These are phyloP conservation scores for Oxytropis ochrocephala DNA, from an alignment of 306 rosid genomes.

Conservation along the genomic window DNA sequence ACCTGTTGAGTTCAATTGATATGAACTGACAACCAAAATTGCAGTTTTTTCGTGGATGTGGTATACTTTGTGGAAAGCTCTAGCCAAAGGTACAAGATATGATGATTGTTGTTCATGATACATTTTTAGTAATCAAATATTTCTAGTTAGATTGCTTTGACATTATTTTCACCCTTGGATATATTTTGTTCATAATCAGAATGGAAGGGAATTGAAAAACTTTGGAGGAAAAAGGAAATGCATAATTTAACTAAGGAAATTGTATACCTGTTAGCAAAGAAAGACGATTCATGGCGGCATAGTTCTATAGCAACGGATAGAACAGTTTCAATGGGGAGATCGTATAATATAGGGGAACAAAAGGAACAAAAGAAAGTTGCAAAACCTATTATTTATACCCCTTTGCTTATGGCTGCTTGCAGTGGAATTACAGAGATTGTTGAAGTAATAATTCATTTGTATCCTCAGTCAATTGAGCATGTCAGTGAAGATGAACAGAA, in stretches of 20 bases:
- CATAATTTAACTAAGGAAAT: constrained; percentile 22
- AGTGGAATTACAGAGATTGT: constrained; percentile 40
- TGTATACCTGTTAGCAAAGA: constrained; percentile 19
- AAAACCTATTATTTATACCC: constrained; percentile 12
- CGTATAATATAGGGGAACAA: not conserved
- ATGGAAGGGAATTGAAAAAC: constrained; percentile 28
- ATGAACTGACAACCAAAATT: not conserved
- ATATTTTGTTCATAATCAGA: constrained; percentile 7
- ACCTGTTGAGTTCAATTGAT: no score
- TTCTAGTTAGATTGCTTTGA: not conserved
- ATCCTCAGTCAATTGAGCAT: constrained; percentile 37
- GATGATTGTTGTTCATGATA: not conserved
- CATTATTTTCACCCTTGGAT: not conserved
- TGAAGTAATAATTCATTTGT: constrained; percentile 19
- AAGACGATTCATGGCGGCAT: constrained; percentile 23
- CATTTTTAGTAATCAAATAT: not conserved
- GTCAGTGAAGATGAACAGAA: constrained; percentile 31
- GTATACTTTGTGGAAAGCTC: constrained; percentile 25
- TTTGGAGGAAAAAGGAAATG: constrained; percentile 31
- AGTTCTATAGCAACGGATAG: not conserved
- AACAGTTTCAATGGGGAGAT: constrained; percentile 22
- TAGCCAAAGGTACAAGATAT: constrained; percentile 24
- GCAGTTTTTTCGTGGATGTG: constrained; percentile 27
- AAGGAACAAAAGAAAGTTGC: not conserved
- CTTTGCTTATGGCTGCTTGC: constrained; percentile 41